Conservation (phyloP, 345 rosid genomes). For the Raphanus raphanistrum region DNA sequence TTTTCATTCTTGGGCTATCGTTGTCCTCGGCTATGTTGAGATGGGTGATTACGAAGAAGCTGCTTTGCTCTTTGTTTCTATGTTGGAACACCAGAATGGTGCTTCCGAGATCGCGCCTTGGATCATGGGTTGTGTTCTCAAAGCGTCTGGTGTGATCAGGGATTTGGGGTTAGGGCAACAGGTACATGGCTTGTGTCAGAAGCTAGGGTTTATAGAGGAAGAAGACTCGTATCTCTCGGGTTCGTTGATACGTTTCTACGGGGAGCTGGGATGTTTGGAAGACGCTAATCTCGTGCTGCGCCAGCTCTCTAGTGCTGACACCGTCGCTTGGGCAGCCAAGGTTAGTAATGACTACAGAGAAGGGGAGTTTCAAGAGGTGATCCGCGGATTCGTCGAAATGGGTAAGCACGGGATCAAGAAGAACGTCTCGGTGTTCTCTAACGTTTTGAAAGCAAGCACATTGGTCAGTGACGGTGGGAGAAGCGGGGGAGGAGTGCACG, state of each 20-base stretch:
- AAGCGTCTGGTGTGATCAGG: conserved; percentile 49
- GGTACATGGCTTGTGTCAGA: conserved; percentile 61
- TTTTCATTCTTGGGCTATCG: conserved; percentile 58
- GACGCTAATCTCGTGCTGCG: conserved; percentile 47
- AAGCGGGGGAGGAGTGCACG: conserved; percentile 63
- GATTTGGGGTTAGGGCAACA: conserved; percentile 64
- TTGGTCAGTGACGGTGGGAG: conserved; percentile 49
- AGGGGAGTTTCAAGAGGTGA: conserved; percentile 44
- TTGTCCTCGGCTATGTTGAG: conserved; percentile 49
- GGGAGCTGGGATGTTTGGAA: conserved; percentile 45
- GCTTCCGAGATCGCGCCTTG: conserved; percentile 43
- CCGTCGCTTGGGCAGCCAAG: conserved; percentile 41
- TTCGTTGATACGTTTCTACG: conserved; percentile 58
- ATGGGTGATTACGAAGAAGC: conserved; percentile 46
- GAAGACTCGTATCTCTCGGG: conserved; percentile 40
- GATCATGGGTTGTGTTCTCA: conserved; percentile 49
- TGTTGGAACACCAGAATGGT: conserved; percentile 39
- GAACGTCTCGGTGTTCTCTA: conserved; percentile 46
- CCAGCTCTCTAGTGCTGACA: conserved; percentile 37
- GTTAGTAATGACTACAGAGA: conserved; percentile 48
- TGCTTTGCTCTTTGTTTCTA: conserved; percentile 43
- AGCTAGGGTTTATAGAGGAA: conserved; percentile 41
- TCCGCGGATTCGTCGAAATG: conserved; percentile 52
- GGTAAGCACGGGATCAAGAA: conserved; percentile 45
- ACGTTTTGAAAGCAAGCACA: conserved; percentile 57